Base-by-base conservation (phyloP, 2,329 filamentous ascomycete species). In the Colletotrichum incanum region DNA sequence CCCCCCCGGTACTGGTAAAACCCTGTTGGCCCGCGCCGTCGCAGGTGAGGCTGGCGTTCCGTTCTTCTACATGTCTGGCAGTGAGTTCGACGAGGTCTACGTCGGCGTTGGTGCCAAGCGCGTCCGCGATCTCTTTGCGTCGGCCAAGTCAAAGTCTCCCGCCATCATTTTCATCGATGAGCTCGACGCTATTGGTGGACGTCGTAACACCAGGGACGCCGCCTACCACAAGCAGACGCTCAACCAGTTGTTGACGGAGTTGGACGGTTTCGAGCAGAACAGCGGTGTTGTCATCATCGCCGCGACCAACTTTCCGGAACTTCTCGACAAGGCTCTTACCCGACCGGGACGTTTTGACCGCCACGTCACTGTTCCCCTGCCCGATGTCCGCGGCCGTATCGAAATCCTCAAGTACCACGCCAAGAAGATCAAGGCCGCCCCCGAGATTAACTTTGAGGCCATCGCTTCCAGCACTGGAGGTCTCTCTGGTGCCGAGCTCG, bases 11-110 rank as follows among this genome's bases (percentile, higher is more conserved):
- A 99, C 96, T 73, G 96, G 96, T 84, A 99, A 99, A 85, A 99
- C 96, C 16, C 90, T 99, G 50, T 90, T 99, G 73, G 96, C 96
- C 74, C 93, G 96, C 78, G 97, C 96, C 67, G 96, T 99, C 73
- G 96, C 96, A 59, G 96, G 96, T 64, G 96, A 99, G 85, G 95
- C 96, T 65, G 96, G 96, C 67, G 96, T 99, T 23, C 96, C 96
- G 1, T 99, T 99, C 88, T 99, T 98, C 88, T 99, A 98, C 88
- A 98, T 99, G 96, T 99, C 96, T 79, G 96, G 96, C 62, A 97
- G 94, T 71, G 96, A 99, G 82, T 99, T 99, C 80, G 96, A 99
- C 79, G 96, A 99, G 83, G 93, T 99, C 64, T 99, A 98, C 79
- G 97, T 99, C 45, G 96, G 96, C 80, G 96, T 99, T 65, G 95